These are phyloP conservation scores for Prunella vulgaris DNA, from an alignment of 257 asterid species.

Conservation along the genomic window DNA sequence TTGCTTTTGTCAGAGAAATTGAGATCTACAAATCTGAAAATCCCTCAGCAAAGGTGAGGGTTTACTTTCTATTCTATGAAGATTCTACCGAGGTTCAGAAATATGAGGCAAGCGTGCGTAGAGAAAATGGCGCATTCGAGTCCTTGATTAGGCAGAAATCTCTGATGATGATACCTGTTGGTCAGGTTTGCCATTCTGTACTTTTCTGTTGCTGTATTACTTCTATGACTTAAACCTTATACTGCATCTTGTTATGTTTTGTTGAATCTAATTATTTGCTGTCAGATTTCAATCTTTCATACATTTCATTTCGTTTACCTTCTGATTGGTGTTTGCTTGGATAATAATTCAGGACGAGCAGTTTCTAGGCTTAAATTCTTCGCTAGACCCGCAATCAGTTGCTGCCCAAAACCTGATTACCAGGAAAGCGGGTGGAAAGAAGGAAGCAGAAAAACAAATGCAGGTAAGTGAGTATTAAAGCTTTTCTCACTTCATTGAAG, in stretches of 20 bases:
- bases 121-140: slow-evolving; percentile 95
- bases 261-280: not conserved
- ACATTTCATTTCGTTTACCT: slow-evolving; percentile 1
- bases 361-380: slow-evolving; percentile 44
- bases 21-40: slow-evolving; percentile 90
- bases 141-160: slow-evolving; percentile 93
- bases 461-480: slow-evolving; percentile 49
- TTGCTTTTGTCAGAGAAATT: slow-evolving; percentile 88
- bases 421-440: slow-evolving; percentile 95
- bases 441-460: slow-evolving; percentile 69
- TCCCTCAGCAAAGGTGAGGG: slow-evolving; percentile 64
- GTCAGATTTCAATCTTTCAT: not conserved
- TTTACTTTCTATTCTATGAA: slow-evolving; percentile 86
- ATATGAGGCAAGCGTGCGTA: slow-evolving; percentile 83
- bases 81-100: slow-evolving; percentile 92
- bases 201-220: slow-evolving; percentile 11
- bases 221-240: not conserved
- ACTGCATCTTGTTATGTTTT: not conserved
- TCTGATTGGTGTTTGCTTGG: slow-evolving; percentile 20
- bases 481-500: slow-evolving; percentile 5
- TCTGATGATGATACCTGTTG: slow-evolving; percentile 81
- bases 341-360: slow-evolving; percentile 60
- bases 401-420: slow-evolving; percentile 63
- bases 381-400: slow-evolving; percentile 57
- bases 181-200: slow-evolving; percentile 52